phyloP scores from a whole-genome alignment of 202 grass and related monocot species.

The Panicum virgatum region DNA sequence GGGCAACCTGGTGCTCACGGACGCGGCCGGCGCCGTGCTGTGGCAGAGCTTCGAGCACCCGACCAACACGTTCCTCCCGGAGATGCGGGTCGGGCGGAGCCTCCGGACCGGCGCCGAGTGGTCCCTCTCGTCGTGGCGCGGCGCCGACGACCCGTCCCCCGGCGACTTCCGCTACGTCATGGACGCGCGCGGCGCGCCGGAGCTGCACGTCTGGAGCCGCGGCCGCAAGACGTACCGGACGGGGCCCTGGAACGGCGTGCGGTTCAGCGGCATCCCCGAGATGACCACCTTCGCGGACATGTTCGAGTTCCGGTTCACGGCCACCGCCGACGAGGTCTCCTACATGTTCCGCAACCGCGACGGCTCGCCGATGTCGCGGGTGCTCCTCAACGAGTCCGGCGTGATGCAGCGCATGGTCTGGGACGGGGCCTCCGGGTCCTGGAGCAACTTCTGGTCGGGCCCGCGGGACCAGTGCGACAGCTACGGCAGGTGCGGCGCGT shows the following conservation, averaged over 20 bases:
- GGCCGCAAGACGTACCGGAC: conserved; percentile 34
- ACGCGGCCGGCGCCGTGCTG: neutral
- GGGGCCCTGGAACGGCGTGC: conserved; percentile 53
- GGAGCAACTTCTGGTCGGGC: conserved; percentile 45
- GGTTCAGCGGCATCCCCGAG: conserved; percentile 51
- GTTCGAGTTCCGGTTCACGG: conserved; percentile 45
- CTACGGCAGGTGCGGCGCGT: conserved; percentile 46
- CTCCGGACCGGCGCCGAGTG: conserved; percentile 30
- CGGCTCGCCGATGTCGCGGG: conserved; percentile 27
- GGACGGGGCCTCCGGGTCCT: neutral
- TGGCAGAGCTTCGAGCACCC: conserved; percentile 81
- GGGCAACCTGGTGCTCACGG: conserved; percentile 61
- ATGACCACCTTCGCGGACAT: conserved; percentile 32
- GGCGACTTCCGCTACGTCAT: conserved; percentile 43
- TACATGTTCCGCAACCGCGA: conserved; percentile 28
- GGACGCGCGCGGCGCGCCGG: conserved; percentile 47
- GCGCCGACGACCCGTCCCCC: conserved; percentile 43
- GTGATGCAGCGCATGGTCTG: conserved; percentile 50
- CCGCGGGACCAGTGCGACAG: conserved; percentile 50
- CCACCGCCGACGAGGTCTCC: conserved; percentile 38
- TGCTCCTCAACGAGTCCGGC: conserved; percentile 53
- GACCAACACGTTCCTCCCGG: conserved; percentile 60
- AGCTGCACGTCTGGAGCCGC: conserved; percentile 38
- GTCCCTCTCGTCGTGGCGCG: conserved; percentile 52
- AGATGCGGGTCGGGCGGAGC: conserved; percentile 41